A percentile compares a stretch with the other conserved stretches of the same genome.
Conservation (phyloP, 176 grass and related monocot species). For the Carex pumila region DNA sequence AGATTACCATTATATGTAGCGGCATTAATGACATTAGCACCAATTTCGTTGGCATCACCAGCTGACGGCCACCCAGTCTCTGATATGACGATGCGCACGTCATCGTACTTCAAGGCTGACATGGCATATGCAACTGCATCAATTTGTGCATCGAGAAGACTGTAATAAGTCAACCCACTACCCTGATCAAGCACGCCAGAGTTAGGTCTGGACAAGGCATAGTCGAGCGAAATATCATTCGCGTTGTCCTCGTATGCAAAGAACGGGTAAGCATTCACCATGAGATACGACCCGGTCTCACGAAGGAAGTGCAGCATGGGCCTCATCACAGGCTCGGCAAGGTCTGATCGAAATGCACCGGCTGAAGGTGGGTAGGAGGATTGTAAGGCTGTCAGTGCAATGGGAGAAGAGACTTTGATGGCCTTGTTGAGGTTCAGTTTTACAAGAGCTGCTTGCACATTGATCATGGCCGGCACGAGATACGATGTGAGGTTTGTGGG, state of each 20-base stretch:
- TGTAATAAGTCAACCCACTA: constrained; percentile 61
- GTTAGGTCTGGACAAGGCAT: constrained; percentile 85
- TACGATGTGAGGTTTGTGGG: constrained; percentile 19
- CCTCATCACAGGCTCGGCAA: constrained; percentile 48
- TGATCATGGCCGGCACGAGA: not conserved
- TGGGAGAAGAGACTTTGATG: constrained; percentile 77
- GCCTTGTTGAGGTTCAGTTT: constrained; percentile 28
- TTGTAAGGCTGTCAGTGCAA: constrained; percentile 63
- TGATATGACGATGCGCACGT: constrained; percentile 57
- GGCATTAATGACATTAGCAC: constrained; percentile 39
- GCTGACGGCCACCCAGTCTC: constrained; percentile 94
- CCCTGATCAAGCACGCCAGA: constrained; percentile 39
- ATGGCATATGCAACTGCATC: constrained; percentile 77
- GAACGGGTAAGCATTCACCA: constrained; percentile 88
- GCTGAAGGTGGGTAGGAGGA: constrained; percentile 62
- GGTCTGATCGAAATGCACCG: constrained; percentile 52
- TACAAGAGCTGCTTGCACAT: not conserved
- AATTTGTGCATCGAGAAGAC: constrained; percentile 83
- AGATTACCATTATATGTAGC: constrained; percentile 72
- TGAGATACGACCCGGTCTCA: constrained; percentile 45
- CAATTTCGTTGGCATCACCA: constrained; percentile 50
- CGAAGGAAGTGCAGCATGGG: constrained; percentile 66
- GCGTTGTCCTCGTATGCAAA: constrained; percentile 72
- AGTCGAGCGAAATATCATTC: constrained; percentile 59
- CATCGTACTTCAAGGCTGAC: constrained; percentile 31